Conservation (phyloP, 139 green algal genomes). For the Choricystis sp. region DNA sequence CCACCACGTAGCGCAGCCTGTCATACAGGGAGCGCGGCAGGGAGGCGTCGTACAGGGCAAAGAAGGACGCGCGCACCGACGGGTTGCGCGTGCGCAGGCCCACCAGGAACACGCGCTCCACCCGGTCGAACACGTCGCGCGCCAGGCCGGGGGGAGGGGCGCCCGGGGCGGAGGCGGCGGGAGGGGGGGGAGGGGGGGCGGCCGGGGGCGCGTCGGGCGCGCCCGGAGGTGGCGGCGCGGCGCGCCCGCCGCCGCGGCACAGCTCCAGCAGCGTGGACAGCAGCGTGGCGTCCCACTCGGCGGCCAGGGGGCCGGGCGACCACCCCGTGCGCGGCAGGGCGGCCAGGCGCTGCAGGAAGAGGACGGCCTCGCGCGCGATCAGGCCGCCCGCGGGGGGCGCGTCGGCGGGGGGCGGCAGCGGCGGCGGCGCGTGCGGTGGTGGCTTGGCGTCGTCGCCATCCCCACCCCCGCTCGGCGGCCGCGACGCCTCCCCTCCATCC, state of each 20-base stretch:
- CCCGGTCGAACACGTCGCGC: conserved; percentile 55
- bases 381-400: conserved; percentile 16
- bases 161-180: neutral
- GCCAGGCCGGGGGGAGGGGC: neutral
- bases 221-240: neutral
- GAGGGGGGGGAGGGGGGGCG: neutral
- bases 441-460: neutral
- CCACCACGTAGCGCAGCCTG: conserved; percentile 81
- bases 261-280: conserved; percentile 42
- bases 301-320: neutral
- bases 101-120: conserved; percentile 79
- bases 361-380: conserved; percentile 58
- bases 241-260: neutral
- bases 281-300: conserved; percentile 52
- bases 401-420: neutral
- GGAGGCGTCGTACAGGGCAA: conserved; percentile 62
- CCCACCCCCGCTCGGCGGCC: neutral
- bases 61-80: conserved; percentile 58
- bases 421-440: no score
- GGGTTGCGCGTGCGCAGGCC: conserved; percentile 61
- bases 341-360: conserved; percentile 70
- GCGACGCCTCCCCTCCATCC: no score
- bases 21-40: conserved; percentile 61
- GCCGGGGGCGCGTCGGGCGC: neutral
- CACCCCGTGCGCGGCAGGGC: conserved; percentile 29